These are phyloP conservation scores for Exserohilum turcica DNA, from an alignment of 2,329 filamentous ascomycete species.

Conservation along the genomic window DNA sequence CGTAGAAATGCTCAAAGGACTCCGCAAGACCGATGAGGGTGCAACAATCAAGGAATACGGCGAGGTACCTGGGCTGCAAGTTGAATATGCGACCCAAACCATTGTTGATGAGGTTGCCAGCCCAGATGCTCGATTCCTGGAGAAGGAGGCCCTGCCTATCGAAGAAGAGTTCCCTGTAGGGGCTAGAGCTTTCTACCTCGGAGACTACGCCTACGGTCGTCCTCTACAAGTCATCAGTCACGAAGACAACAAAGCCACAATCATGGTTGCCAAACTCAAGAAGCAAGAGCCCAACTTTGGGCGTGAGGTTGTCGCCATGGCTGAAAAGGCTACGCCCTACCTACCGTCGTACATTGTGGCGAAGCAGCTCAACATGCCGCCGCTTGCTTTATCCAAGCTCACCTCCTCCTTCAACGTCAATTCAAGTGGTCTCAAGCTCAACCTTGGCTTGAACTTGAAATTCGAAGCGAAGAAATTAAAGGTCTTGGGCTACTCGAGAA, in stretches of 20 bases:
- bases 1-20: slow-evolving; percentile 90
- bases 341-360: slow-evolving; percentile 88
- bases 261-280: slow-evolving; percentile 75
- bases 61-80: slow-evolving; percentile 81
- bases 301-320: slow-evolving; percentile 70
- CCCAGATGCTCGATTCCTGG: slow-evolving; percentile 90
- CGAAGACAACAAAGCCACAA: slow-evolving; percentile 73
- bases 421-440: slow-evolving; percentile 80
- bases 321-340: slow-evolving; percentile 75
- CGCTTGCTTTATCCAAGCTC: slow-evolving; percentile 90
- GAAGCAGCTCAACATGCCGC: slow-evolving; percentile 77
- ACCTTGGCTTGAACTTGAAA: slow-evolving; percentile 93
- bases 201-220: slow-evolving; percentile 89
- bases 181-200: slow-evolving; percentile 88
- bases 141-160: slow-evolving; percentile 83
- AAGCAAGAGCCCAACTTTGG: slow-evolving; percentile 82
- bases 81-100: slow-evolving; percentile 87
- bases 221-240: slow-evolving; percentile 84
- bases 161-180: slow-evolving; percentile 88
- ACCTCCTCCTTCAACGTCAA: slow-evolving; percentile 91
- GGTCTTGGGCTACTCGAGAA: slow-evolving; percentile 92
- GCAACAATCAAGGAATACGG: slow-evolving; percentile 93
- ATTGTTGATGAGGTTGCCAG: slow-evolving; percentile 89
- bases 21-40: slow-evolving; percentile 88
- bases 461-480: slow-evolving; percentile 96